Evolutionary conservation across 441 rosid genomes (phyloP), one percentile per base, ranked within the genome.

Genomic region (Eruca vesicaria): DNA sequence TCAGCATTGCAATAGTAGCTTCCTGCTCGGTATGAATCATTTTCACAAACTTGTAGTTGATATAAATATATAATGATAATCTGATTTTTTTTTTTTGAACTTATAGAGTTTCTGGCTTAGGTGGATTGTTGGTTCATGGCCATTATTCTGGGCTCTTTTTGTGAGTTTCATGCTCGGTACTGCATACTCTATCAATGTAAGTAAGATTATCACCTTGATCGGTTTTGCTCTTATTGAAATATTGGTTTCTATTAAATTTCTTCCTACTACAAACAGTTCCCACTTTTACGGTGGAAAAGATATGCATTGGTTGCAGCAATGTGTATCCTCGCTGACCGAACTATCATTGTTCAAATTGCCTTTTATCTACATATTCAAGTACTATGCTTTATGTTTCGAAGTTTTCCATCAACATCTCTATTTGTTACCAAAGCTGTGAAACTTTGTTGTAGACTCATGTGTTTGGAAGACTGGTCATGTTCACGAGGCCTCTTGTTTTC

Each of bases 311-410:
- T 88, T 71, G 99, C 99, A 21, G 98, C 99, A 3, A 79, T 95
- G 89, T 95, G 99, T 87, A 95, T 95, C 73, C 82, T 91, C 52
- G 94, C 90, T 66, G 98, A 93, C 31, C 90, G 98, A 20, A 98
- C 99, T 11, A 88, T 95, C 73, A 84, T 90, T 38, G 97, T 95
- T 78, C 99, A 93, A 78, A 82, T 95, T 43, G 97, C 97, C 56
- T 95, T 95, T 78, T 93, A 84, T 84, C 83, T 95, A 58, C 99
- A 95, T 74, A 84, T 95, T 72, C 98, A 95, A 97, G 98, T 93
- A 50, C 73, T 48, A 4, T 15, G 32, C 38, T 66, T 73, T 53
- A 12, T 15, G 43, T 26, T 18, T 52, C 73, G 59, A 63, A 16
- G 9, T 29, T 29, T 4, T 26, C 1, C 28, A 58, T 58, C 5